Percentiles rank a stretch among this genome's conserved stretches.
phyloP scores from a whole-genome alignment of 331 rosid species.

The Arachis monticola region DNA sequence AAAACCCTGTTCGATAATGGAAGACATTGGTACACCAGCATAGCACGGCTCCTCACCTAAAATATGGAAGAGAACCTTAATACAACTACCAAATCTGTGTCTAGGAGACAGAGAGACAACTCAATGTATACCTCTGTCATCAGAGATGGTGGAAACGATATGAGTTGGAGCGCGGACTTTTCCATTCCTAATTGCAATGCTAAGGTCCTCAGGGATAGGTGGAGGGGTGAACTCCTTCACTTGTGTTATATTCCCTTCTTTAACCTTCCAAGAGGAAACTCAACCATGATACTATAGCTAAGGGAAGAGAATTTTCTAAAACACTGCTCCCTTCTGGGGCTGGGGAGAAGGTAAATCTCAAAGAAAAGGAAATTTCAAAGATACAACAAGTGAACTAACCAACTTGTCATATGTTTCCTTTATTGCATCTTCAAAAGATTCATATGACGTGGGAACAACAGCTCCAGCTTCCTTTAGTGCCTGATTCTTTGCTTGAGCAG shows the following conservation, averaged over 20 bases:
- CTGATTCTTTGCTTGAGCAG: conserved; percentile 91
- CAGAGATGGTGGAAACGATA: conserved; percentile 91
- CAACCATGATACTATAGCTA: conserved; percentile 29
- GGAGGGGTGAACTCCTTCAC: conserved; percentile 84
- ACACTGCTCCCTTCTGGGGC: neutral
- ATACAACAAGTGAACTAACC: conserved; percentile 53
- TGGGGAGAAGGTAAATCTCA: conserved; percentile 10
- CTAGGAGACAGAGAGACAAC: neutral
- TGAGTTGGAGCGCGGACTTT: conserved; percentile 96
- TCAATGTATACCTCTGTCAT: conserved; percentile 73
- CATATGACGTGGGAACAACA: conserved; percentile 86
- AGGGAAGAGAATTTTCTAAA: conserved; percentile 15
- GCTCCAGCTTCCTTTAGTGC: conserved; percentile 91
- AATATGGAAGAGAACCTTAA: conserved; percentile 36
- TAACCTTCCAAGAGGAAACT: conserved; percentile 50
- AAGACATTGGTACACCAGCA: conserved; percentile 75
- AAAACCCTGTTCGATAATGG: conserved; percentile 61
- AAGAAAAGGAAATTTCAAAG: conserved; percentile 26
- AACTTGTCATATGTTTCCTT: conserved; percentile 75
- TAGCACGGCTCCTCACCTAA: conserved; percentile 86
- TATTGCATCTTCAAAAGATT: conserved; percentile 70
- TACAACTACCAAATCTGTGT: conserved; percentile 24
- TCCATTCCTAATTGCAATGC: conserved; percentile 82
- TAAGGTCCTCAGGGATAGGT: conserved; percentile 92
- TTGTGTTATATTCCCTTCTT: conserved; percentile 62